Evolutionary conservation across 208 protist genomes (phyloP).

Genomic region (Histomonas meleagridis): DNA sequence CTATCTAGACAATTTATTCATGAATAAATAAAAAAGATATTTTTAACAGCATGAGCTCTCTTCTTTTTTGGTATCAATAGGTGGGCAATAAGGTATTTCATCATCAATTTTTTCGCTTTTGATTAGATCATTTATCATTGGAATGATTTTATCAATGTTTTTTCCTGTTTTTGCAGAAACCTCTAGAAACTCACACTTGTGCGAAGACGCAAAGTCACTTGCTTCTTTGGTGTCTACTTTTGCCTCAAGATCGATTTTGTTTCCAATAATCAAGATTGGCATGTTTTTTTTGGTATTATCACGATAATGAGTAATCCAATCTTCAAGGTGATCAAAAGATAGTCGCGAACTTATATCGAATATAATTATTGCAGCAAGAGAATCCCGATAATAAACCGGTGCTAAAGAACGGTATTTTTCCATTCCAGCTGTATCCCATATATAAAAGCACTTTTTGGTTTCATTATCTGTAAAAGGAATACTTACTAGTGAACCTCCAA

Average conservation of each 20-base stretch:
- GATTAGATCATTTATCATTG: too few relatives aligned
- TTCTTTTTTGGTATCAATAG: too few relatives aligned
- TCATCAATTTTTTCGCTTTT: too few relatives aligned
- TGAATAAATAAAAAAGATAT: too few relatives aligned
- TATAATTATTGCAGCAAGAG: background rate
- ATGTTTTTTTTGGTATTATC: too few relatives aligned
- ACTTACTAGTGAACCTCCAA: background rate
- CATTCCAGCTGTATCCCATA: constrained; percentile 35
- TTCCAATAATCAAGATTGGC: constrained; percentile 5
- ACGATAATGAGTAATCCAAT: background rate
- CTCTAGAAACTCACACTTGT: background rate
- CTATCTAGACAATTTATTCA: too few relatives aligned
- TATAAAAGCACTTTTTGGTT: background rate
- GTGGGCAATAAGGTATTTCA: too few relatives aligned
- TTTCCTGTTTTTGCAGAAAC: background rate
- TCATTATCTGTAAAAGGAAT: background rate
- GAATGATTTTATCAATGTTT: background rate
- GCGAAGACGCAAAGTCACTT: background rate
- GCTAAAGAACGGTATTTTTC: background rate
- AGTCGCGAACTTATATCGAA: background rate
- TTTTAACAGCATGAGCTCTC: too few relatives aligned
- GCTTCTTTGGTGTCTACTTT: background rate
- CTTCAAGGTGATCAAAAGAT: background rate
- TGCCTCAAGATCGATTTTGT: constrained; percentile 23
- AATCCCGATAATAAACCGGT: background rate